phyloP scores from a whole-genome alignment of 2,329 filamentous ascomycete genomes.

The Fusarium keratoplasticum region DNA sequence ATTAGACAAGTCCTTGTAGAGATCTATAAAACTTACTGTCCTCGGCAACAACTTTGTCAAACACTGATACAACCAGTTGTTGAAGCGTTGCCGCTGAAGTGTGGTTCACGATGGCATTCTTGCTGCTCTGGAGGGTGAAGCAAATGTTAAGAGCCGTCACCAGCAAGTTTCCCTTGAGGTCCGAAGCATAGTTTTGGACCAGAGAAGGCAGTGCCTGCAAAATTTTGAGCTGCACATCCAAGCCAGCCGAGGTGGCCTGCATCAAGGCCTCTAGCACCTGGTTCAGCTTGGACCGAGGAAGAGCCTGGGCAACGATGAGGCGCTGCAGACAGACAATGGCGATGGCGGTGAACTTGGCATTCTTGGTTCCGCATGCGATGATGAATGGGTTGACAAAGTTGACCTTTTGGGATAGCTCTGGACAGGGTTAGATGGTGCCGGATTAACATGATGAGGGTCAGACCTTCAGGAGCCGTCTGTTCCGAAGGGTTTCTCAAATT shows the following conservation, averaged over 20 bases:
- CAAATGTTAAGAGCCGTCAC: slow-evolving; percentile 90
- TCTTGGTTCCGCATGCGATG: slow-evolving; percentile 89
- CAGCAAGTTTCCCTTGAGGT: slow-evolving; percentile 84
- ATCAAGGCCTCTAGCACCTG: slow-evolving; percentile 90
- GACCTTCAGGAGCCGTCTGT: slow-evolving; percentile 54
- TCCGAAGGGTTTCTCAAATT: slow-evolving; percentile 50
- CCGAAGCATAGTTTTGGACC: slow-evolving; percentile 87
- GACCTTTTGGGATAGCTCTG: slow-evolving; percentile 84
- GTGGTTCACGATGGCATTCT: slow-evolving; percentile 93
- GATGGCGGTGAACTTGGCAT: slow-evolving; percentile 89
- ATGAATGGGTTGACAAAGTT: slow-evolving; percentile 95
- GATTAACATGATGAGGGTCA: slow-evolving; percentile 20
- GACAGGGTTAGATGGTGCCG: slow-evolving; percentile 37
- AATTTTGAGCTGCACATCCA: slow-evolving; percentile 96
- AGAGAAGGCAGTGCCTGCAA: slow-evolving; percentile 90
- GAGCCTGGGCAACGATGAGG: slow-evolving; percentile 82
- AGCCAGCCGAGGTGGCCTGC: slow-evolving; percentile 81
- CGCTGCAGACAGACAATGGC: slow-evolving; percentile 90
- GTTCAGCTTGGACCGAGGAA: slow-evolving; percentile 82
- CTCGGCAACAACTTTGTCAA: slow-evolving; percentile 88
- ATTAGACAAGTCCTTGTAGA: slow-evolving; percentile 23
- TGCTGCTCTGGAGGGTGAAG: slow-evolving; percentile 89
- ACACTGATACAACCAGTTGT: slow-evolving; percentile 91
- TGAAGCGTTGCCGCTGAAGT: slow-evolving; percentile 97
- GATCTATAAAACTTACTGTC: slow-evolving; percentile 69